Conservation (phyloP, 768 basidiomycete species). For the Amanita rubescens region DNA sequence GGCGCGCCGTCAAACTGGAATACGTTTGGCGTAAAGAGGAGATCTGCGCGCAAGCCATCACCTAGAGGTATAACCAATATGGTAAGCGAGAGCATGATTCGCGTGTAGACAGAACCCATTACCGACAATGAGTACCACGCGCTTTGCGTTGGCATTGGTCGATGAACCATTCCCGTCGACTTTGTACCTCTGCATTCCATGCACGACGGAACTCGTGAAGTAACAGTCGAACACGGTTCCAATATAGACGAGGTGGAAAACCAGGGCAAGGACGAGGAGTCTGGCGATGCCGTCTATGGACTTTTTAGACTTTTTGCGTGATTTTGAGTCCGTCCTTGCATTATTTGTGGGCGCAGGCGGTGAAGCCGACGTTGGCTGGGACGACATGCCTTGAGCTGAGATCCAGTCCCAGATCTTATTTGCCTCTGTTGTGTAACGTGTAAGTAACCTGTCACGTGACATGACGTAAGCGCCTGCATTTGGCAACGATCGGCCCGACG, state of each 20-base stretch:
- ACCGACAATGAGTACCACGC: conserved; percentile 80
- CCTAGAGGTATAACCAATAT: conserved; percentile 30
- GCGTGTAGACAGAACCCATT: conserved; percentile 12
- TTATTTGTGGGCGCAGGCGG: not conserved
- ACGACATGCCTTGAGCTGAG: not conserved
- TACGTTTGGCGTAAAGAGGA: conserved; percentile 58
- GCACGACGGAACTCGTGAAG: conserved; percentile 76
- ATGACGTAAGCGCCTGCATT: not conserved
- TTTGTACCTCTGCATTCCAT: conserved; percentile 61
- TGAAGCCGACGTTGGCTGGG: not conserved
- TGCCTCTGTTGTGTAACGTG: not conserved
- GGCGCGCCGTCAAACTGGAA: conserved; percentile 49
- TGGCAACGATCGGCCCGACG: not conserved
- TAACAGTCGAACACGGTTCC: conserved; percentile 81
- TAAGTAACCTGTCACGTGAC: not conserved
- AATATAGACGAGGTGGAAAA: conserved; percentile 71
- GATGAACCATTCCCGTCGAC: conserved; percentile 16
- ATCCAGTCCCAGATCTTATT: not conserved
- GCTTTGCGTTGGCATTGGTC: conserved; percentile 44
- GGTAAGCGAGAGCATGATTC: not conserved
- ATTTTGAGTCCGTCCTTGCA: not conserved
- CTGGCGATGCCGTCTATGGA: conserved; percentile 24
- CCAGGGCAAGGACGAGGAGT: conserved; percentile 57
- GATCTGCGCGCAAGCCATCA: conserved; percentile 79
- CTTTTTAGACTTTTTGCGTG: not conserved